Base-by-base conservation (phyloP, 179 eudicot species). In the Spergularia azorica region DNA sequence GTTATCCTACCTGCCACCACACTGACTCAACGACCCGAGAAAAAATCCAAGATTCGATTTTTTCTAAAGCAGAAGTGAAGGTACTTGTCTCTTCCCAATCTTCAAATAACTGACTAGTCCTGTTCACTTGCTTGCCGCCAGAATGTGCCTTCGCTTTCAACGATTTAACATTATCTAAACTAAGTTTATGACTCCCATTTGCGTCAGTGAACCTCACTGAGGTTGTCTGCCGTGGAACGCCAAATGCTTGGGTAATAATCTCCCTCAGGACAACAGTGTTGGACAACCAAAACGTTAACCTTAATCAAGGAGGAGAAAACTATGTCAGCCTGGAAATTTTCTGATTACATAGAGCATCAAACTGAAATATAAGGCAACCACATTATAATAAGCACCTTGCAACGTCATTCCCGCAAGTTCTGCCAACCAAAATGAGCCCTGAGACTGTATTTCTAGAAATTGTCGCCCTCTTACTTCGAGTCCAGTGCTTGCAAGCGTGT, bases 71-170 rank as follows among this genome's bases (percentile, higher is more conserved):
- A 81, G 90, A 82, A 32, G 91, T 90, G 79, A 93, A 88, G 57
- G 97, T 90, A 55, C 90, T 86, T 26, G 97, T 93, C 84, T 93
- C 97, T 78, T 93, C 93, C 98, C 98, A 94, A 84, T 94, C 95
- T 78, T 92, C 91, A 56, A 87, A 77, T 50, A 85, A 74, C 81
- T 81, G 86, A 71, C 78, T 63, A 56, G 64, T 75, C 70, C 75
- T 86, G 55, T 71, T 82, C 73, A 76, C 69, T 72, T 84, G 83
- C 79, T 76, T 87, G 56, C 78, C 76, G 60, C 84, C 86, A 67
- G 79, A 18, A 76, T 48, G 76, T 43, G 63, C 89, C 68, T 79
- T 88, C 87, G 80, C 76, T 69, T 86, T 88, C 55, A 79, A 41
- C 17, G 86, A 74, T 14, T 72, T 79, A 62, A 76, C 64, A 82